phyloP scores from a whole-genome alignment of 805 yeast species.

The Zygotorulaspora danielsina region DNA sequence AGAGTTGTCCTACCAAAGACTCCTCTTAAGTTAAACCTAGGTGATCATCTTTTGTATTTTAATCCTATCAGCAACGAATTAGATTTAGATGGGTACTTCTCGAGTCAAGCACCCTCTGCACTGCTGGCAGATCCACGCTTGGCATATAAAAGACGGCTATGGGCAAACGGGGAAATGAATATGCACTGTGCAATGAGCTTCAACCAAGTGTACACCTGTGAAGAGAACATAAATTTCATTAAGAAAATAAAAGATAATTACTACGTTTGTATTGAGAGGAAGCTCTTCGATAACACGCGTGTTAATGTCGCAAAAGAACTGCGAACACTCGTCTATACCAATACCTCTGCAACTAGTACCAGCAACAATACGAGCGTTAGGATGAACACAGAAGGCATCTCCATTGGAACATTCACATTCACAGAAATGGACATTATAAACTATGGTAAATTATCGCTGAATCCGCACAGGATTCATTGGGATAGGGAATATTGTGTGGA shows the following conservation, averaged over 20 bases:
- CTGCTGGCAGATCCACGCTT: constrained; percentile 13
- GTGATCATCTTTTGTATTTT: constrained; percentile 64
- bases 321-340: constrained; percentile 61
- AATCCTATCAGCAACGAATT: constrained; percentile 51
- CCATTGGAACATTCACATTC: constrained; percentile 26
- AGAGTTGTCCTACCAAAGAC: constrained; percentile 7
- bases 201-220: constrained; percentile 43
- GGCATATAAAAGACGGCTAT: constrained; percentile 58
- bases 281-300: constrained; percentile 30
- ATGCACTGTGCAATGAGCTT: constrained; percentile 38
- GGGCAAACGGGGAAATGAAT: constrained; percentile 68
- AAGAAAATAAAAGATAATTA: constrained; percentile 37
- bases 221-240: constrained; percentile 47
- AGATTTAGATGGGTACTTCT: constrained; percentile 75
- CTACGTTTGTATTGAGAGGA: constrained; percentile 55
- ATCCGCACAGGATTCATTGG: constrained; percentile 81
- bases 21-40: constrained; percentile 35
- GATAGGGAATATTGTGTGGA: constrained; percentile 50
- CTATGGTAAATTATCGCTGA: constrained; percentile 73
- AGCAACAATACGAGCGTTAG: neutral
- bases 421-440: constrained; percentile 45
- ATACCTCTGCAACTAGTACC: constrained; percentile 25
- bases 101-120: constrained; percentile 61
- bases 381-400: neutral
- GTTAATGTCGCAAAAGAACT: constrained; percentile 40